Conservation (phyloP, 208 protist species). For the Wallacemonas sp. region DNA sequence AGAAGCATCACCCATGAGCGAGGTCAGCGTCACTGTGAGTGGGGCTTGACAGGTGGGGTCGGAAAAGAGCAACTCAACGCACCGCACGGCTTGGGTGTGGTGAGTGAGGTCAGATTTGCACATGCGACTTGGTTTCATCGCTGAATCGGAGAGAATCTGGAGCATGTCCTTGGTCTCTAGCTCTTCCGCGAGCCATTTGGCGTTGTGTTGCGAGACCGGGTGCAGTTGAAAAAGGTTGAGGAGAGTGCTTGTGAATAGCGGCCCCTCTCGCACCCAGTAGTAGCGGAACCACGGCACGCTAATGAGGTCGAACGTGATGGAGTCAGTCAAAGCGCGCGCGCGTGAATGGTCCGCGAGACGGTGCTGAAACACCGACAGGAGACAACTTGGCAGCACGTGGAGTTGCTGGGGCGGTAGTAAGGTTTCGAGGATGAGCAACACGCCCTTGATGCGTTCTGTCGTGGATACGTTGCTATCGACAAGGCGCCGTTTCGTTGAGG, state of each 20-base stretch:
- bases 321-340: not conserved
- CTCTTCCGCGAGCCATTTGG: not conserved
- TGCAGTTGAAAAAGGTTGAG: conserved; percentile 21
- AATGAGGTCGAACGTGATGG: conserved; percentile 16
- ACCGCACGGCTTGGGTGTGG: conserved; percentile 8
- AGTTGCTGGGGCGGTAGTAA: conserved; percentile 15
- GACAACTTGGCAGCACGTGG: not conserved
- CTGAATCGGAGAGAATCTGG: not conserved
- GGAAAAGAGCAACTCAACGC: conserved; percentile 12
- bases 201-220: not conserved
- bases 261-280: conserved; percentile 19
- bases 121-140: not conserved
- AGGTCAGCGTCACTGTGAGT: conserved; percentile 3
- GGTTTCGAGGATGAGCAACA: conserved; percentile 11
- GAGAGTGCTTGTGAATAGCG: conserved; percentile 22
- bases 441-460: not conserved
- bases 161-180: not conserved
- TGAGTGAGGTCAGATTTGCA: not conserved
- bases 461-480: not conserved
- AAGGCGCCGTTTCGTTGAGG: not conserved
- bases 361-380: conserved; percentile 21
- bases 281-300: conserved; percentile 10
- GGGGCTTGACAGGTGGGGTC: conserved; percentile 16
- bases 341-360: conserved; percentile 4
- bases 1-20: not conserved